Evolutionary conservation across 345 rosid species (phyloP), one percentile per base, ranked within the genome.

Genomic region (Salix exigua): DNA sequence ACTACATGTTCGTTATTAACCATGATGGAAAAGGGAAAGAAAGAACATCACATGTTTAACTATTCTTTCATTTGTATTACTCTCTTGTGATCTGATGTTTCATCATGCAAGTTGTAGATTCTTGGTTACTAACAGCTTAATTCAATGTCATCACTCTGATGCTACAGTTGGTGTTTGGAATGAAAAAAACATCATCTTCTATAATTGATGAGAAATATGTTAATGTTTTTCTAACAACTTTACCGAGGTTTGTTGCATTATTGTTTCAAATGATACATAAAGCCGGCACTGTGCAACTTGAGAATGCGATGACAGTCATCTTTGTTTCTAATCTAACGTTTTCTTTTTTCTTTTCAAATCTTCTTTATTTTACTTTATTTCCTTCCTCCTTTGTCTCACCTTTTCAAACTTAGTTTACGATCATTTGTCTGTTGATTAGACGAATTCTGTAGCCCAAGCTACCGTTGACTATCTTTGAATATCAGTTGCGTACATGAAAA

Each of bases 281-380:
- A 55, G 62, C 62, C 60, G 62, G 60, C 62, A 28, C 33, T 8
- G 4, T 23, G 62, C 75, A 42, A 55, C 16, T 28, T 66, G 69
- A 66, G 73, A 76, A 48, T 46, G 77, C 64, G 30, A 71, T 72
- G 61, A 38, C 51, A 40, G 25, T 51, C 33, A 62, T 25, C 67
- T 64, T 64, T 64, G 35, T 64, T 64, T 64, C 67, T 28, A 16
- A 35, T 26, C 38, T n/a, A 30, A 6, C 66, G 25, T 68, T 72
- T 64, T 77, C 55, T 66, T 65, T 40, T 10, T 19, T 10, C 12
- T 7, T 68, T 25, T 40, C 37, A 33, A 23, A 50, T 72, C 72
- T 28, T 7, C 74, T n/a, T 67, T n/a, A 21, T 5, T 38, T 51
- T 73, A 51, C 38, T 5, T 18, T 58, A 33, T 62, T 23, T 46